Evolutionary conservation across 2,329 filamentous ascomycete species (phyloP), one percentile per base, ranked within the genome.

Genomic region (Diaporthe citrichinensis): DNA sequence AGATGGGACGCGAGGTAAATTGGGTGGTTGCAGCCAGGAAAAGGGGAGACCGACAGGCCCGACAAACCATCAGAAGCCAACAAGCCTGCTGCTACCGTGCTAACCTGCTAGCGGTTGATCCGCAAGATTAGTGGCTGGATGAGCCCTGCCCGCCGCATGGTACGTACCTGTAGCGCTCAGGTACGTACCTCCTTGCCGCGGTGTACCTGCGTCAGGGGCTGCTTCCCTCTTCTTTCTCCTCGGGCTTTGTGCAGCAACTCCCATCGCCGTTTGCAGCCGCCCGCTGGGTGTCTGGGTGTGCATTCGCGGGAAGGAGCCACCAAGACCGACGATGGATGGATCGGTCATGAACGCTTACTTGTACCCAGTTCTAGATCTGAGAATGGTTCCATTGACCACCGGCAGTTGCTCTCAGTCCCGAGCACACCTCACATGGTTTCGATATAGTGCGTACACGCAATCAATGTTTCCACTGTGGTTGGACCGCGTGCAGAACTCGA

Each of bases 201-300:
- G 65, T 69, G 65, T 69, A 55, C 65, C 65, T 69, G 65, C 65
- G 65, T 69, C 65, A 69, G 49, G 65, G 49, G 65, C 62, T 51
- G 46, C 23, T 23, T 39, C n/a, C 34, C 65, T 68, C 12, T 39
- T 25, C 46, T 31, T 69, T 14, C 49, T 41, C 8, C 31, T 68
- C 31, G 41, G 39, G n/a, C 44, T 51, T 53, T 69, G 65, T 69
- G 65, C 65, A 55, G 28, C 65, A 10, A 31, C 34, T 39, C 34
- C 28, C 49, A 68, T 69, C 34, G 49, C 65, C 49, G 65, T 55
- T 69, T 69, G 65, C 65, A 69, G 65, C 65, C 65, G 34, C 65
- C 65, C 17, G 59, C 44, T 51, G 25, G 17, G 3, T 31, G 61
- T 65, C 7, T 58, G 55, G 17, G 58, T 62, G 59, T 65, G 62